Base-by-base conservation (phyloP, 2,329 filamentous ascomycete genomes). In the Aaosphaeria arxii region DNA sequence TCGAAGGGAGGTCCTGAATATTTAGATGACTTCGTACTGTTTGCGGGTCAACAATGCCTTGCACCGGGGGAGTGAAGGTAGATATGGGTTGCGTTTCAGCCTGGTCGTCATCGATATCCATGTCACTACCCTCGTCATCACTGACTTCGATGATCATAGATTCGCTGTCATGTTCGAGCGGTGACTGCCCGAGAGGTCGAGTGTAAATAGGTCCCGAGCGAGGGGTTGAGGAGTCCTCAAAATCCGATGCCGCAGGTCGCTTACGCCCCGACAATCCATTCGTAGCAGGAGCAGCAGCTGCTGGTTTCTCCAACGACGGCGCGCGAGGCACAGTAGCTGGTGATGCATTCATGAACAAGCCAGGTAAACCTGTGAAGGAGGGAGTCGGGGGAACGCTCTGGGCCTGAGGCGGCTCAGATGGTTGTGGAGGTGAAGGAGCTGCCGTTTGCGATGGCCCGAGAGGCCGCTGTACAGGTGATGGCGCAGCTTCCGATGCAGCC, bases 111-210 rank as follows among this genome's bases (percentile, higher is more conserved):
- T 74, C 71, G 28, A 86, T 76, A 32, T 88, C 85, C 83, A 86
- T 87, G 48, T 84, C 84, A 42, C 84, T 77, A 30, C 65, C 75
- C 49, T 86, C 84, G 54, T 86, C 83, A 30, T 95, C 91, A 63
- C 89, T 95, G 36, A 95, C 86, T 55, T 95, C 83, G 56, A 96
- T 95, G 36, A 96, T 81, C 45, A 95, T 80, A 3, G 80, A 80
- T 43, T 84, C 77, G 28, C 85, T 77, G 44, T 79, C 74, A 43
- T 62, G 61, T 28, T 63, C 55, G 41, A 64, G 56, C 28, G 77
- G 75, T 42, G 75, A 76, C 40, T 85, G 81, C 9, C 80, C 81
- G 58, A 86, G 85, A 4, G 83, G 80, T 43, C 85, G 82, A 57
- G 88, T 88, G 11, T 66, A 64, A 1, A 69, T 60, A 2, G 64